Conservation (phyloP, 2,329 filamentous ascomycete species). For the Penicillium frequentans region DNA sequence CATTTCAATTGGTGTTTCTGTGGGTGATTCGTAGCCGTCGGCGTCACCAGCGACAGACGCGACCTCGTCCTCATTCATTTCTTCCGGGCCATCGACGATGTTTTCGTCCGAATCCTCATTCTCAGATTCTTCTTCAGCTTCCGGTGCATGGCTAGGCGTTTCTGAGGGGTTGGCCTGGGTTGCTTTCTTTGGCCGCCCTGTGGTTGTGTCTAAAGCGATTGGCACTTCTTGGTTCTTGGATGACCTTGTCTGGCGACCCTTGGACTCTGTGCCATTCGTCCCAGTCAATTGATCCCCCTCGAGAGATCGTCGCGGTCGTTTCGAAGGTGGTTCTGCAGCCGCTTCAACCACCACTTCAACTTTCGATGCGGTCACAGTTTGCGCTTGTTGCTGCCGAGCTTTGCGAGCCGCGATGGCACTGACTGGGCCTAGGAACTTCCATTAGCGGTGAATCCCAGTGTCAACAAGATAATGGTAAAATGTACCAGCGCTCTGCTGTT, state of each 20-base stretch:
- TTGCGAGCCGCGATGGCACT: slow-evolving; percentile 46
- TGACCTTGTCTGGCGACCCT: slow-evolving; percentile 18
- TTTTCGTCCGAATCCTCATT: slow-evolving; percentile 20
- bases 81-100: slow-evolving; percentile 13
- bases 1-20: slow-evolving; percentile 28
- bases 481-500: slow-evolving; percentile 35
- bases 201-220: slow-evolving; percentile 11
- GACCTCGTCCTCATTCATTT: slow-evolving; percentile 24
- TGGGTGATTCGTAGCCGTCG: slow-evolving; percentile 35
- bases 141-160: background rate
- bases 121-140: slow-evolving; percentile 10
- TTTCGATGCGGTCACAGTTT: slow-evolving; percentile 19
- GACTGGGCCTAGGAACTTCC: slow-evolving; percentile 30
- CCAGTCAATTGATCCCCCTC: slow-evolving; percentile 18
- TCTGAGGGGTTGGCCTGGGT: slow-evolving; percentile 4
- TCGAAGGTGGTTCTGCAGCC: slow-evolving; percentile 34
- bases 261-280: slow-evolving; percentile 12
- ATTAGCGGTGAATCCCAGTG: background rate
- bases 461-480: background rate
- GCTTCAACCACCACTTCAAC: slow-evolving; percentile 18
- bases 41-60: slow-evolving; percentile 25
- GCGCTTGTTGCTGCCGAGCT: slow-evolving; percentile 38
- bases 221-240: slow-evolving; percentile 19
- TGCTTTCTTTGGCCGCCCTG: slow-evolving; percentile 7
- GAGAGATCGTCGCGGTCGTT: slow-evolving; percentile 32